phyloP scores from a whole-genome alignment of 805 yeast genomes.

The Nakazawaea pomicola region DNA sequence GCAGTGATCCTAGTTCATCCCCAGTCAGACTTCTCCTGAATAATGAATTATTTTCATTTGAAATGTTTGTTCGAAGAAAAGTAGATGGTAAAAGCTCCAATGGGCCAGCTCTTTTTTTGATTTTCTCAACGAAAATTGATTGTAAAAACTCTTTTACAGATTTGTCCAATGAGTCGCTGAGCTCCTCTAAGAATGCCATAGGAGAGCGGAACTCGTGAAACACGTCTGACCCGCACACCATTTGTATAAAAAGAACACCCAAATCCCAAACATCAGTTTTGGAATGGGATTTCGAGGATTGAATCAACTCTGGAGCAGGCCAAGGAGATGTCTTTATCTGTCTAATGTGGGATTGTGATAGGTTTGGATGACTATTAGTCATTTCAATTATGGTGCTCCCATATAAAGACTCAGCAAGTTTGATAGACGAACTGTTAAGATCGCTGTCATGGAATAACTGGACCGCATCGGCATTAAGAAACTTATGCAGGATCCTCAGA shows the following conservation, averaged over 20 bases:
- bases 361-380: slow-evolving; percentile 27
- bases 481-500: slow-evolving; percentile 74
- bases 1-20: not conserved
- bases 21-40: not conserved
- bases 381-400: slow-evolving; percentile 43
- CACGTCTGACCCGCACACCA: slow-evolving; percentile 56
- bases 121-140: slow-evolving; percentile 57
- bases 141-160: slow-evolving; percentile 62
- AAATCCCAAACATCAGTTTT: slow-evolving; percentile 93
- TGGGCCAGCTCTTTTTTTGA: slow-evolving; percentile 75
- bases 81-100: slow-evolving; percentile 79
- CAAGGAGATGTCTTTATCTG: slow-evolving; percentile 37
- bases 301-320: slow-evolving; percentile 74
- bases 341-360: not conserved
- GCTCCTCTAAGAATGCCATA: slow-evolving; percentile 49
- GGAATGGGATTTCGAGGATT: slow-evolving; percentile 49
- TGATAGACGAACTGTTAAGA: slow-evolving; percentile 52
- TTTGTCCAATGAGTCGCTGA: slow-evolving; percentile 36
- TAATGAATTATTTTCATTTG: not conserved
- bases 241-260: slow-evolving; percentile 71
- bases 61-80: slow-evolving; percentile 71
- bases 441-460: slow-evolving; percentile 43
- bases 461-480: slow-evolving; percentile 57
- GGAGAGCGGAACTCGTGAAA: slow-evolving; percentile 55
- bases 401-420: slow-evolving; percentile 55